Evolutionary conservation across 257 asterid genomes (phyloP).

Genomic region (Cordia subcordata): DNA sequence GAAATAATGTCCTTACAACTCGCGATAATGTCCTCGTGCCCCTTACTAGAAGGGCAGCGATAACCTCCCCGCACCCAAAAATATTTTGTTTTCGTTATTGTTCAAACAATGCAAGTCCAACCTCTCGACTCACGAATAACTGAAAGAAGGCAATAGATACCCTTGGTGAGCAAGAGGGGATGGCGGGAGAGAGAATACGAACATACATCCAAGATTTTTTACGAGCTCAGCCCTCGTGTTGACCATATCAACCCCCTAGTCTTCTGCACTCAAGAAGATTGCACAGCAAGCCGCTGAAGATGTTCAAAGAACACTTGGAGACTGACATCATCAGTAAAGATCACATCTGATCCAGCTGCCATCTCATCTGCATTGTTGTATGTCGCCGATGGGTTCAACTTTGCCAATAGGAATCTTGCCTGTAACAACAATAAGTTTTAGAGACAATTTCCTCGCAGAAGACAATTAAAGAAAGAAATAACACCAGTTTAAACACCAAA

Average conservation of each 20-base stretch:
- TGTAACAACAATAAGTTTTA: slow-evolving; percentile 28
- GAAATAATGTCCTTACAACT: not conserved
- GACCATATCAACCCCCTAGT: not conserved
- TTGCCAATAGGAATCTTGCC: slow-evolving; percentile 96
- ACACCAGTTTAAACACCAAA: too few species aligned
- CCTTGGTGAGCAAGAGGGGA: not conserved
- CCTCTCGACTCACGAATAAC: not conserved
- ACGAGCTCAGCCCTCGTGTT: not conserved
- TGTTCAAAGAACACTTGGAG: slow-evolving; percentile 91
- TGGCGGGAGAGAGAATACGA: too few species aligned
- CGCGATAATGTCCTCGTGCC: not conserved
- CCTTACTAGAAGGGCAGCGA: not conserved
- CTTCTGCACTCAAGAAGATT: slow-evolving; percentile 53
- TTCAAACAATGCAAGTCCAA: not conserved
- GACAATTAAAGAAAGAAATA: too few species aligned
- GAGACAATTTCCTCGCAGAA: not conserved
- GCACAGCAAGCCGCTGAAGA: slow-evolving; percentile 93
- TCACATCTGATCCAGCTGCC: slow-evolving; percentile 85
- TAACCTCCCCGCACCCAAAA: not conserved
- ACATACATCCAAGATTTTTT: too few species aligned
- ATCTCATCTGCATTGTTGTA: slow-evolving; percentile 75
- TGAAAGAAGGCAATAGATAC: not conserved
- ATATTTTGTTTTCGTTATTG: too few species aligned
- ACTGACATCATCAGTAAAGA: slow-evolving; percentile 93
- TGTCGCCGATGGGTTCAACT: slow-evolving; percentile 96